phyloP scores from a whole-genome alignment of 495 filamentous ascomycete genomes.

The Penicillium egyptiacum region DNA sequence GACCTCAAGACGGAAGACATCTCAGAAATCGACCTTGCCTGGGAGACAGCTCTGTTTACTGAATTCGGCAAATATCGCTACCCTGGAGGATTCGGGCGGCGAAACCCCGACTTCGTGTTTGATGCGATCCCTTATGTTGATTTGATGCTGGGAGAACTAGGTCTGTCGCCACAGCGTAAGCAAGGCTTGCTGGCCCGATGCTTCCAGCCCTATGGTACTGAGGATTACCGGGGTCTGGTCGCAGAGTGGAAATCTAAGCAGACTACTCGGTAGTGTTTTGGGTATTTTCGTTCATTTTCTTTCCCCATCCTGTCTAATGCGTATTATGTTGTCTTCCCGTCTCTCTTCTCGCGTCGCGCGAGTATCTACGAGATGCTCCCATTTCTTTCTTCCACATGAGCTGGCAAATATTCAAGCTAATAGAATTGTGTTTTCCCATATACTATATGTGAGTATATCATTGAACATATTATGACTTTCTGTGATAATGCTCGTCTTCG shows the following conservation, averaged over 20 bases:
- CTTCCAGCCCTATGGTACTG: constrained; percentile 55
- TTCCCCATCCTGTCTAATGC: not conserved
- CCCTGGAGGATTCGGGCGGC: constrained; percentile 60
- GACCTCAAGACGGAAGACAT: constrained; percentile 24
- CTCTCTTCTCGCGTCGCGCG: not conserved
- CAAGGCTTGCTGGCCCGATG: constrained; percentile 46
- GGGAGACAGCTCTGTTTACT: constrained; percentile 62
- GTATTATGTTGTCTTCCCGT: not conserved
- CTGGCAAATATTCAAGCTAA: not conserved
- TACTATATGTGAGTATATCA: not conserved
- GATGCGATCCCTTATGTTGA: constrained; percentile 79
- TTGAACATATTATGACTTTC: constrained; percentile 1
- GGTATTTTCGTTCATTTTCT: not conserved
- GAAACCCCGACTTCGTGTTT: constrained; percentile 71
- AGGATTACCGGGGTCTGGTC: constrained; percentile 62
- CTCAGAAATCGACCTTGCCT: constrained; percentile 34
- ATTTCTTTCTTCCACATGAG: not conserved
- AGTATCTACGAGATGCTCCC: not conserved
- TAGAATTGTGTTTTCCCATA: not conserved
- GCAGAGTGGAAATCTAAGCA: constrained; percentile 51
- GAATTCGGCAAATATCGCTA: constrained; percentile 71
- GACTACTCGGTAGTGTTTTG: not conserved
- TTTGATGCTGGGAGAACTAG: constrained; percentile 65
- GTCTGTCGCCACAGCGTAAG: constrained; percentile 49
- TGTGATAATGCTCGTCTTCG: constrained; percentile 20